Evolutionary conservation across 2,329 filamentous ascomycete species (phyloP).

Genomic region (Aquanectria penicillioides): DNA sequence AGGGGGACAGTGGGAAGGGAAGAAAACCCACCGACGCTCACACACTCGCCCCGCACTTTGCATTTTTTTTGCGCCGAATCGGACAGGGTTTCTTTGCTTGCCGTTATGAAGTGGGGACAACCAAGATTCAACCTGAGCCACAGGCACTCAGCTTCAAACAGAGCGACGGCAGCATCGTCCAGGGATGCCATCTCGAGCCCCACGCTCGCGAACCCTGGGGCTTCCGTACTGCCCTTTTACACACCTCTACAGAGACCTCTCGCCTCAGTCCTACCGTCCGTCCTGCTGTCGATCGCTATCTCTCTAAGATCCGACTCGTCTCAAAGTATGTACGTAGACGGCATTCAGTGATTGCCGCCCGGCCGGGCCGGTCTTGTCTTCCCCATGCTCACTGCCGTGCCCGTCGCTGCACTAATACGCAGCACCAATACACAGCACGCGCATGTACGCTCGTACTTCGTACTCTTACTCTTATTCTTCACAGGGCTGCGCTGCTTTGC

Average conservation of each 20-base stretch:
- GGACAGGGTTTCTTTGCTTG: no score
- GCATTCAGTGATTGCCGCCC: not conserved
- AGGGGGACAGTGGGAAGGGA: no score
- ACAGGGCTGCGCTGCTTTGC: not conserved
- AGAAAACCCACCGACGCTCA: no score
- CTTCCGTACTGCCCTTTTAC: not conserved
- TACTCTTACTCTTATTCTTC: constrained; percentile 24
- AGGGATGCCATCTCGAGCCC: no score
- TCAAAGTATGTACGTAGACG: no score
- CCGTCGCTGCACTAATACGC: not conserved
- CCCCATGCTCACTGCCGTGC: not conserved
- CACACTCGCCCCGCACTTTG: constrained; percentile 9
- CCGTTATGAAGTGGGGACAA: no score
- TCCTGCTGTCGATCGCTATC: not conserved
- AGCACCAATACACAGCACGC: not conserved
- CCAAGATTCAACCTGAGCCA: no score
- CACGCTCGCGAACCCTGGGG: not conserved
- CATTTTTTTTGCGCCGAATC: not conserved
- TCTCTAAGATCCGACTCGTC: no score
- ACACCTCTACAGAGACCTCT: no score
- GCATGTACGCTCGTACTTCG: constrained; percentile 2
- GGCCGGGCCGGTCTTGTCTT: constrained; percentile 4
- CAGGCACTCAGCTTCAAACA: not conserved
- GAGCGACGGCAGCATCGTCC: not conserved
- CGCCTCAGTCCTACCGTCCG: no score